Base-by-base conservation (phyloP, 2,329 filamentous ascomycete genomes). In the Chaetomium sp. region DNA sequence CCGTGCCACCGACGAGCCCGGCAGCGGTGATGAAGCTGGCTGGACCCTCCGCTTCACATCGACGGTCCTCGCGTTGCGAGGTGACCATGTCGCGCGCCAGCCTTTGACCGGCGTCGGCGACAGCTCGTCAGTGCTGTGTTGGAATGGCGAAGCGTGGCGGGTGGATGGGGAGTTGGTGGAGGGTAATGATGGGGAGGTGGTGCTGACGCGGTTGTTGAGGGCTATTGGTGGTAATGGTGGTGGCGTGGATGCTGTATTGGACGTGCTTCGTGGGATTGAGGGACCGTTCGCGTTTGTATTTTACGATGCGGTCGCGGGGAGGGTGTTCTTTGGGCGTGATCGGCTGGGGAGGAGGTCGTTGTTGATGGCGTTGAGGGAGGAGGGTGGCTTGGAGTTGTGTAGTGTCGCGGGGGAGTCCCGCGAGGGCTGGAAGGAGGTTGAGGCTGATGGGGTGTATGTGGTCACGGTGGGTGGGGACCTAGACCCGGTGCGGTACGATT, bases 111-210 rank as follows among this genome's bases (percentile, higher is more conserved):
- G 87, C 9, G 37, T 7, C 6, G 19, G 14, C 37, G 27, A n/a
- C 8, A 6, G 4, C 10, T 77, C 78, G 4, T 89, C 86, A 1
- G 75, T 89, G 0, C 77, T 99, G 2, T 96, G 92, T 77, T 99
- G 94, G 94, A 99, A 99, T 67, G 94, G 94, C 44, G 94, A 99
- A 69, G 92, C 91, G 1, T 99, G 94, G 94, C 86, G 80, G 55
- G 78, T 95, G 49, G 72, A 71, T 7, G 78, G 33, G 34, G 45
- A 43, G 49, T 33, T 32, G 11, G 49, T 43, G 38, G 12, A 27
- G 38, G 49, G 49, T 55, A 96, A 96, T 67, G 94, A 99, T 71
- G 88, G 88, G 3, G 79, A 86, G 64, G 72, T 75, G 6, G 75
- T 97, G 14, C 85, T 92, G 65, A 66, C 76, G 37, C 66, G 80